A percentile compares a stretch with the other conserved stretches of the same genome.
Conservation (phyloP, 1,284 basidiomycete species). For the Boletus coffeatus region DNA sequence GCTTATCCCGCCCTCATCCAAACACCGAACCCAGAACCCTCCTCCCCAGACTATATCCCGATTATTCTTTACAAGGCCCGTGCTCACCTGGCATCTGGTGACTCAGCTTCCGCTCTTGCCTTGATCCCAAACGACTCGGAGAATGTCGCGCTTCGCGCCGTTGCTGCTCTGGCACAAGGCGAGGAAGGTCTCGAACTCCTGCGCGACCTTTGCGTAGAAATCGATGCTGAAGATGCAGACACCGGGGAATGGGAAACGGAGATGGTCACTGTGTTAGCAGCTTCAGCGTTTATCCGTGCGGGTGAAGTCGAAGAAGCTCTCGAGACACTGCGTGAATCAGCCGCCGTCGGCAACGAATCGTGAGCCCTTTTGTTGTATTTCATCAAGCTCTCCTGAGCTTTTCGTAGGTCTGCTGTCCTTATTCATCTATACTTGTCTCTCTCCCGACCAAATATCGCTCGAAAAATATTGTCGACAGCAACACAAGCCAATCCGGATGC, state of each 20-base stretch:
- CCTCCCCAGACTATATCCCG: slow-evolving; percentile 58
- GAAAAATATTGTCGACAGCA: slow-evolving; percentile 74
- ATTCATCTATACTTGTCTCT: slow-evolving; percentile 85
- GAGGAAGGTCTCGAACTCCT: slow-evolving; percentile 74
- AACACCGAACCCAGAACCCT: slow-evolving; percentile 51
- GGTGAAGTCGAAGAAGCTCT: slow-evolving; percentile 89
- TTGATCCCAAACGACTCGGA: slow-evolving; percentile 56
- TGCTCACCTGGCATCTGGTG: slow-evolving; percentile 72
- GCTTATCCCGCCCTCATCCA: slow-evolving; percentile 60
- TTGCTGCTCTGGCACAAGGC: slow-evolving; percentile 60
- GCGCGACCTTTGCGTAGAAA: slow-evolving; percentile 81
- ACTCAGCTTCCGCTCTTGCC: slow-evolving; percentile 50
- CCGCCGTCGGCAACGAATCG: slow-evolving; percentile 54
- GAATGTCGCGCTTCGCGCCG: slow-evolving; percentile 67
- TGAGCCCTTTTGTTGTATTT: slow-evolving; percentile 38
- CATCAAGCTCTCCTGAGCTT: not conserved
- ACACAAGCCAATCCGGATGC: slow-evolving; percentile 88
- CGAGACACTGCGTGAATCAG: slow-evolving; percentile 72
- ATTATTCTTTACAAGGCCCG: slow-evolving; percentile 80
- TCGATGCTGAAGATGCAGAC: slow-evolving; percentile 72
- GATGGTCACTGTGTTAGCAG: slow-evolving; percentile 72
- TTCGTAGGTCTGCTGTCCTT: slow-evolving; percentile 66
- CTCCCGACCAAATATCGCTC: slow-evolving; percentile 81
- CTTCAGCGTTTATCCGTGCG: slow-evolving; percentile 77
- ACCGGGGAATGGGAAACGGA: slow-evolving; percentile 60